A percentile compares a stretch with the other conserved stretches of the same genome.
phyloP scores from a whole-genome alignment of 1,284 basidiomycete species.

The Microbotryomycetes sp. region DNA sequence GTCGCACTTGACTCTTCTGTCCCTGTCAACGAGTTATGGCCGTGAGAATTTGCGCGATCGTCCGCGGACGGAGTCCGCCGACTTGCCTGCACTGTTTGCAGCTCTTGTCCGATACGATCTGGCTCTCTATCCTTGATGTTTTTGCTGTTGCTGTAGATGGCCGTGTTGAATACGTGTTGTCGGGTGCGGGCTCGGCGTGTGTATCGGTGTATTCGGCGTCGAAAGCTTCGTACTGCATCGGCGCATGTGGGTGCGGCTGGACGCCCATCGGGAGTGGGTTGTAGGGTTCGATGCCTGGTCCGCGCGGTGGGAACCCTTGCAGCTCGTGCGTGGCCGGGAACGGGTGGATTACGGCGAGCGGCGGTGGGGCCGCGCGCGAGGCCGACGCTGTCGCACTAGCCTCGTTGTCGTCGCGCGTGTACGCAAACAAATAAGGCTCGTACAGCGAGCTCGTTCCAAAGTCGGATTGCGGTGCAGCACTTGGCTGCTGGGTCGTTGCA shows the following conservation, averaged over 20 bases:
- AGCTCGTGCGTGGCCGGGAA: background rate
- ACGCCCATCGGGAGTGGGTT: no score
- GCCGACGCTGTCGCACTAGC: background rate
- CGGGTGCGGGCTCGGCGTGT: no score
- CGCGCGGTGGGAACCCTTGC: background rate
- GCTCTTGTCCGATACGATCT: background rate
- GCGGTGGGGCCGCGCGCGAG: background rate
- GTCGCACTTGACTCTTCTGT: slow-evolving; percentile 24
- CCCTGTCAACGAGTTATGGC: background rate
- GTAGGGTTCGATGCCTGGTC: background rate
- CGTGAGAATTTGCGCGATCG: no score
- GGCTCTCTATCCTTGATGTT: background rate
- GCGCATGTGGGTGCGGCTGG: no score
- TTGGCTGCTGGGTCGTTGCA: no score
- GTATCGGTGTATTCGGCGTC: no score
- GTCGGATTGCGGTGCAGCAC: no score
- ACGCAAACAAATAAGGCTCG: background rate
- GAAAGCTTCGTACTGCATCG: no score
- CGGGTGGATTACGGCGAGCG: background rate
- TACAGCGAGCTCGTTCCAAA: background rate
- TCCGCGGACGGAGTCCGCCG: no score
- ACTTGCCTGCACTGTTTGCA: slow-evolving; percentile 5
- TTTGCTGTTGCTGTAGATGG: background rate
- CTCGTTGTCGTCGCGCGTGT: no score
- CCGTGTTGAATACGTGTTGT: no score